phyloP scores from a whole-genome alignment of 352 stramenopile genomes.

The Phytophthora meadii region DNA sequence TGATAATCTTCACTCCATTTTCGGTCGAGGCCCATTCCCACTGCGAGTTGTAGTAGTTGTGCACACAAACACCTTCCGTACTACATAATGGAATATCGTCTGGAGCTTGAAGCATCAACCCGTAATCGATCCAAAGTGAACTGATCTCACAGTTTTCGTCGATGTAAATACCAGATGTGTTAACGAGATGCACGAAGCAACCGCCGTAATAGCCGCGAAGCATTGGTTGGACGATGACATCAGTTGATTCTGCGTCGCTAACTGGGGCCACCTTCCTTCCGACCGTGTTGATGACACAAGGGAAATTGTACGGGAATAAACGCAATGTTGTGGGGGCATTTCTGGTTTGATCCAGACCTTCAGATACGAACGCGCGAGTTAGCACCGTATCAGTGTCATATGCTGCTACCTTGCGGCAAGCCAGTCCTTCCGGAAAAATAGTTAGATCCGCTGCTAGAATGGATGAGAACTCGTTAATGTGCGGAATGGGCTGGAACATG shows the following conservation, averaged over 20 bases:
- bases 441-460: slow-evolving; percentile 41
- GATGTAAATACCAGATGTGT: slow-evolving; percentile 41
- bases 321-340: slow-evolving; percentile 41
- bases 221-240: slow-evolving; percentile 35
- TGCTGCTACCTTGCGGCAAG: slow-evolving; percentile 23
- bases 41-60: slow-evolving; percentile 46
- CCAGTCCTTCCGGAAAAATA: slow-evolving; percentile 39
- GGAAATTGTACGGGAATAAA: slow-evolving; percentile 47
- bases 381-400: slow-evolving; percentile 24
- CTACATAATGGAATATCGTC: slow-evolving; percentile 44
- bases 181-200: slow-evolving; percentile 41
- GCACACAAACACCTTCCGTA: slow-evolving; percentile 34
- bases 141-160: slow-evolving; percentile 32
- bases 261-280: slow-evolving; percentile 20
- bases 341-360: slow-evolving; percentile 41
- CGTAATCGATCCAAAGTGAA: slow-evolving; percentile 43
- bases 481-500: slow-evolving; percentile 44
- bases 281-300: slow-evolving; percentile 33
- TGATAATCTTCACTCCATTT: slow-evolving; percentile 11
- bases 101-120: slow-evolving; percentile 39
- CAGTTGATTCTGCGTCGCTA: slow-evolving; percentile 18
- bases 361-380: slow-evolving; percentile 35
- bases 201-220: slow-evolving; percentile 43
- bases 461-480: slow-evolving; percentile 43
- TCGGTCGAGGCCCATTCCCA: slow-evolving; percentile 39